Evolutionary conservation across 2,329 filamentous ascomycete species (phyloP).

Genomic region (Zelopaecilomyces penicillatus): DNA sequence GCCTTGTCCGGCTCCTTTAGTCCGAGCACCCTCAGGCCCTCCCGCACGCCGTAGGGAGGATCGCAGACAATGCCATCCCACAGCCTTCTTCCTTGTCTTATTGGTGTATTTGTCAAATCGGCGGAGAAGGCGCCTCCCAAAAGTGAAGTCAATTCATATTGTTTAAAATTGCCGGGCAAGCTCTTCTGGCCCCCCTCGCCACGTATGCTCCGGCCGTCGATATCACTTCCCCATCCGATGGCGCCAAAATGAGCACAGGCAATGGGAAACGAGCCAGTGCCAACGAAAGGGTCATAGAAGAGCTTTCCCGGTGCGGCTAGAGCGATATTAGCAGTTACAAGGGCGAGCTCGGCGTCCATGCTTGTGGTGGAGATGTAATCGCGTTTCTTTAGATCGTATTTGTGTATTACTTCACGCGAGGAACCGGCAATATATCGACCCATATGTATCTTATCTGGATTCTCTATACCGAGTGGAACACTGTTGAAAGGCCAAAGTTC

Average conservation of each 20-base stretch:
- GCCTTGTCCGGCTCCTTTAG: conserved; percentile 56
- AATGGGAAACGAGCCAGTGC: conserved; percentile 86
- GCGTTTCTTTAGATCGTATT: conserved; percentile 86
- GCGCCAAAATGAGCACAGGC: conserved; percentile 89
- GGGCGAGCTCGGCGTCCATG: conserved; percentile 90
- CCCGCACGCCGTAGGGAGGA: conserved; percentile 89
- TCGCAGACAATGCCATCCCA: conserved; percentile 93
- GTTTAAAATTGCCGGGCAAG: conserved; percentile 64
- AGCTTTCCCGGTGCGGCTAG: conserved; percentile 74
- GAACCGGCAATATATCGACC: conserved; percentile 63
- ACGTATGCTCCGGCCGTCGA: conserved; percentile 82
- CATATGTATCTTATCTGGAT: conserved; percentile 57
- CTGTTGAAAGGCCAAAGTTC: conserved; percentile 65
- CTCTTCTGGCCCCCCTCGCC: conserved; percentile 52
- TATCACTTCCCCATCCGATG: conserved; percentile 76
- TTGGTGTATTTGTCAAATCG: conserved; percentile 80
- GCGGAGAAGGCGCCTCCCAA: conserved; percentile 76
- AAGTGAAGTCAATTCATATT: conserved; percentile 61
- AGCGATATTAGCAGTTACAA: conserved; percentile 87
- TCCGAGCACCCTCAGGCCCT: conserved; percentile 83
- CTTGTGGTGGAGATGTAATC: conserved; percentile 92
- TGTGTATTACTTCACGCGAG: conserved; percentile 57
- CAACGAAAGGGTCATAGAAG: conserved; percentile 92
- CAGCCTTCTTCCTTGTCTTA: conserved; percentile 47
- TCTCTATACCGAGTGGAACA: conserved; percentile 36